These are phyloP conservation scores for Kalmanozyma brasiliensis DNA, from an alignment of 1,284 basidiomycete species.

Conservation along the genomic window DNA sequence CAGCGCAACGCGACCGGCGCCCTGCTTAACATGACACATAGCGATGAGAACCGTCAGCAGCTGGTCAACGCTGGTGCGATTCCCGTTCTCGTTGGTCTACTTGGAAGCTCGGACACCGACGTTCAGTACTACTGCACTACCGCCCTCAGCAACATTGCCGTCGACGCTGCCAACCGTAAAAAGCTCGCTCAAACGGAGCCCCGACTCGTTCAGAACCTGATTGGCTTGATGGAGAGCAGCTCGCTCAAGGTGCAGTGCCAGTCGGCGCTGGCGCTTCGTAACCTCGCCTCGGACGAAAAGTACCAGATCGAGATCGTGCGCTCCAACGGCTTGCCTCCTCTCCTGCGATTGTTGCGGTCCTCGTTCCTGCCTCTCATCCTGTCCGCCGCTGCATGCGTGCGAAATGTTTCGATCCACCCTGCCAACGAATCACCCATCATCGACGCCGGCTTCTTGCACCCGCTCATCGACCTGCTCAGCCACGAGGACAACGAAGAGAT, in stretches of 20 bases:
- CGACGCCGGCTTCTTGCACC: constrained; percentile 95
- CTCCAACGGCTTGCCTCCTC: constrained; percentile 88
- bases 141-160: constrained; percentile 94
- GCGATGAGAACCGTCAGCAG: constrained; percentile 96
- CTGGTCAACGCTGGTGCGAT: constrained; percentile 98
- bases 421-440: constrained; percentile 99
- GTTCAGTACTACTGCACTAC: constrained; percentile 99
- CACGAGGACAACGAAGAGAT: constrained; percentile 99
- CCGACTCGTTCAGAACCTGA: constrained; percentile 92
- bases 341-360: constrained; percentile 93
- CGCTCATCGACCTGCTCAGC: constrained; percentile 92
- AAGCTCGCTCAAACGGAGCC: constrained; percentile 95
- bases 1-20: constrained; percentile 99
- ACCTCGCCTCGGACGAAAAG: constrained; percentile 98
- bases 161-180: constrained; percentile 79
- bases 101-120: constrained; percentile 97
- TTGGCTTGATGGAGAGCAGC: constrained; percentile 94
- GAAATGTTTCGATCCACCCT: constrained; percentile 98
- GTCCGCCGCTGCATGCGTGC: constrained; percentile 96
- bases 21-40: constrained; percentile 97
- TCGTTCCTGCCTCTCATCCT: constrained; percentile 98
- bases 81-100: constrained; percentile 91
- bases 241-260: constrained; percentile 99
- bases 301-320: constrained; percentile 99
- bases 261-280: constrained; percentile 93